phyloP scores from a whole-genome alignment of 306 rosid genomes.

The Begonia loranthoides region DNA sequence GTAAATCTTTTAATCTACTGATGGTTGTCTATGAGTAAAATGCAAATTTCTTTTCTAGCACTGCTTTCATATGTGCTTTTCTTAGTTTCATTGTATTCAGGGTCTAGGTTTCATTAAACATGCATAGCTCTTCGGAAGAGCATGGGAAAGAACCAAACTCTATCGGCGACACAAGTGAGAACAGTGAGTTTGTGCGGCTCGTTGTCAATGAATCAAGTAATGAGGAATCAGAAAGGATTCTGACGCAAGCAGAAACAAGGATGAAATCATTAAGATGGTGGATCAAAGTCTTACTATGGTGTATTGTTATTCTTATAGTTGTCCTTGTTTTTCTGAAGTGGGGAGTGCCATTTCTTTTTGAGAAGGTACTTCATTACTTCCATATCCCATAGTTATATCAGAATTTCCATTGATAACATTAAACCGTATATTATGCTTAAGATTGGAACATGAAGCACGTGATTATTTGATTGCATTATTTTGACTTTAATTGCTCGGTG shows the following conservation, averaged over 20 bases:
- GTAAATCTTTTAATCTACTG: no score
- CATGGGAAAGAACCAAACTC: constrained; percentile 33
- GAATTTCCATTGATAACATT: not conserved
- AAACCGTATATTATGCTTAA: not conserved
- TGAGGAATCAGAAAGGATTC: constrained; percentile 36
- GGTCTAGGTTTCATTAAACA: constrained; percentile 21
- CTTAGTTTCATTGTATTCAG: no score
- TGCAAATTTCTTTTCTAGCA: no score
- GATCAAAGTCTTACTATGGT: constrained; percentile 44
- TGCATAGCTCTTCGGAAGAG: constrained; percentile 38
- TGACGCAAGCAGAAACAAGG: constrained; percentile 42
- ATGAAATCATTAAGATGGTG: constrained; percentile 47
- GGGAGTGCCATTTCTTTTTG: constrained; percentile 77
- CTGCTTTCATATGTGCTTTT: no score
- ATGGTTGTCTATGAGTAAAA: no score
- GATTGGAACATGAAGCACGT: not conserved
- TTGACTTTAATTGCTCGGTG: not conserved
- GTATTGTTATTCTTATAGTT: constrained; percentile 27
- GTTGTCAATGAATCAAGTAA: constrained; percentile 48
- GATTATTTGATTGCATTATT: not conserved
- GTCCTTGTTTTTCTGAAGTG: constrained; percentile 44
- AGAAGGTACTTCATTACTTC: constrained; percentile 38
- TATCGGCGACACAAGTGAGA: constrained; percentile 39
- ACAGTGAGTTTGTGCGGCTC: constrained; percentile 71
- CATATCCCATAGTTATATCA: constrained; percentile 1